Percentiles rank a stretch among this genome's conserved stretches.
phyloP scores from a whole-genome alignment of 257 asterid species.

The Primulina eburnea region DNA sequence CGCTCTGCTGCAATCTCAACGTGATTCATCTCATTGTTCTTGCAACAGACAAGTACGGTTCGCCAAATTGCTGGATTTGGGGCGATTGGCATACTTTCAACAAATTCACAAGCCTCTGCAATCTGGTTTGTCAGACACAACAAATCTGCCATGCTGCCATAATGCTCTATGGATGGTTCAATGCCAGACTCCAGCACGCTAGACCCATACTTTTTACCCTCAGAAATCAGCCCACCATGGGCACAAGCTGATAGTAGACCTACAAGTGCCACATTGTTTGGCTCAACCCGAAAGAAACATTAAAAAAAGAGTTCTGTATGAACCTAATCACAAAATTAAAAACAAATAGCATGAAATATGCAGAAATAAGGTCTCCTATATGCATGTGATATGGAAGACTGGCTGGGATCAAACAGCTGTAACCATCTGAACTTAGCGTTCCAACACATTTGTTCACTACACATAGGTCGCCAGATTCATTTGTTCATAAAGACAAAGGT shows the following conservation, averaged over 20 bases:
- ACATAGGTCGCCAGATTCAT: background rate
- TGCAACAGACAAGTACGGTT: conserved; percentile 54
- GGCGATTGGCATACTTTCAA: conserved; percentile 44
- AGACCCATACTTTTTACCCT: conserved; percentile 58
- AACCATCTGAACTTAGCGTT: background rate
- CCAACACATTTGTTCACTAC: background rate
- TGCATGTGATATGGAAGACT: background rate
- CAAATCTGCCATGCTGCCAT: conserved; percentile 69
- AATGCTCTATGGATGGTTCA: conserved; percentile 71
- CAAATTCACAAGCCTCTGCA: conserved; percentile 50
- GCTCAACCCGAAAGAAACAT: conserved; percentile 50
- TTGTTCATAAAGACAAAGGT: background rate
- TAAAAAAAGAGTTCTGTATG: conserved; percentile 6
- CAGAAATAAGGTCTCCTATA: background rate
- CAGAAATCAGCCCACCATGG: conserved; percentile 51
- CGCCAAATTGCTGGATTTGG: conserved; percentile 70
- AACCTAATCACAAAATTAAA: conserved; percentile 2
- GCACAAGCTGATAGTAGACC: conserved; percentile 68
- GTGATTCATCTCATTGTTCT: conserved; percentile 41
- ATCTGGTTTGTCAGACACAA: conserved; percentile 47
- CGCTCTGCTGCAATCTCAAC: conserved; percentile 49
- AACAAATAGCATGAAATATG: background rate
- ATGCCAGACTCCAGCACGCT: conserved; percentile 50
- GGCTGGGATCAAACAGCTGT: background rate
- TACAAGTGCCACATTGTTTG: conserved; percentile 52